Conservation (phyloP, 75 land plant species). For the Sequoiadendron giganteum region DNA sequence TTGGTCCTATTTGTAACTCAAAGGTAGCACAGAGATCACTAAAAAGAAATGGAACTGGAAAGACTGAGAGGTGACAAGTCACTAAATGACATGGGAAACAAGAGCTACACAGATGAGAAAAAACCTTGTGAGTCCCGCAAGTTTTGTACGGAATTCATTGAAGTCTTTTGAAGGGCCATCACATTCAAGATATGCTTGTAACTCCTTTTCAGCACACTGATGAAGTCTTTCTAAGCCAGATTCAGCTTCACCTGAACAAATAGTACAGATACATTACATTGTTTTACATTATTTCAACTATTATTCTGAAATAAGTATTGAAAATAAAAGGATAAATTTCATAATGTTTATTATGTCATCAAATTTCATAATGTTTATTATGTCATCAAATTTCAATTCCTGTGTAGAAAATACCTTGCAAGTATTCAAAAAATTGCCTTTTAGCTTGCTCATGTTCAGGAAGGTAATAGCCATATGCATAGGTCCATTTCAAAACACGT, state of each 20-base stretch:
- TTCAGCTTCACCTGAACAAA: slow-evolving; percentile 34
- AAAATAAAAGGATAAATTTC: neutral
- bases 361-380: neutral
- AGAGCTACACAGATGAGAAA: neutral
- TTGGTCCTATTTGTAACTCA: neutral
- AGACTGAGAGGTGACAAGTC: neutral
- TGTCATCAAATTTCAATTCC: neutral
- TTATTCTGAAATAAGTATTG: neutral
- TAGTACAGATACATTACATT: neutral
- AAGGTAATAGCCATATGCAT: slow-evolving; percentile 45
- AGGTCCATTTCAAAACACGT: slow-evolving; percentile 50
- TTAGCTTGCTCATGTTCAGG: slow-evolving; percentile 42
- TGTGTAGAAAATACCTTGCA: slow-evolving; percentile 28
- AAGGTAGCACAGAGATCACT: neutral
- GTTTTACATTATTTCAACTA: neutral
- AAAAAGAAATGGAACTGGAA: neutral
- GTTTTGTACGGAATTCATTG: slow-evolving; percentile 36
- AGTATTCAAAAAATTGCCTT: slow-evolving; percentile 44
- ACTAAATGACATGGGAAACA: neutral
- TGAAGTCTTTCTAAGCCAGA: slow-evolving; percentile 42
- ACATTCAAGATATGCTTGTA: slow-evolving; percentile 19
- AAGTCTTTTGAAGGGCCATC: slow-evolving; percentile 13
- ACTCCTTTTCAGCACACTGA: slow-evolving; percentile 45
- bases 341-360: neutral
- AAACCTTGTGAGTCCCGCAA: slow-evolving; percentile 31